Percentiles rank a stretch among this genome's conserved stretches.
phyloP scores from a whole-genome alignment of 192 early-diverging fungal genomes.

The Entomortierella lignicola region DNA sequence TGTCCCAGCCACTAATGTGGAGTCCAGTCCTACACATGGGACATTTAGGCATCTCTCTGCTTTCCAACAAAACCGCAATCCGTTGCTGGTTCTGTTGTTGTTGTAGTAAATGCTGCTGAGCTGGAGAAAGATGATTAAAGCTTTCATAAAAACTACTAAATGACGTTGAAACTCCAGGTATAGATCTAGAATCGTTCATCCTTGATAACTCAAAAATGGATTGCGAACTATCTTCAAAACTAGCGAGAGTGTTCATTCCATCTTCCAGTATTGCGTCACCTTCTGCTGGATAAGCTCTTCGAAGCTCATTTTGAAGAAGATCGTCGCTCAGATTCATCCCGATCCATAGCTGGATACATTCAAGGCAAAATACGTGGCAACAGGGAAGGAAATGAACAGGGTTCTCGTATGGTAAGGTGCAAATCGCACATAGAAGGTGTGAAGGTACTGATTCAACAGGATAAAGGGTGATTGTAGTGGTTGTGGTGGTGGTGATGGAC shows the following conservation, averaged over 20 bases:
- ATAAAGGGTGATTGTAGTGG: conserved; percentile 25
- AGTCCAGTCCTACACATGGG: conserved; percentile 49
- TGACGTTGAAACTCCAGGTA: not conserved
- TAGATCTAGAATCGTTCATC: conserved; percentile 25
- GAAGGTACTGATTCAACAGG: conserved; percentile 45
- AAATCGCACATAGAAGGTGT: conserved; percentile 45
- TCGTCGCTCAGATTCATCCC: conserved; percentile 51
- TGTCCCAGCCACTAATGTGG: conserved; percentile 49
- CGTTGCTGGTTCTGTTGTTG: conserved; percentile 39
- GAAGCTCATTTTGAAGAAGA: conserved; percentile 40
- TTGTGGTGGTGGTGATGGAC: not conserved
- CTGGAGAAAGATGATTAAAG: conserved; percentile 16
- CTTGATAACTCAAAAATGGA: conserved; percentile 46
- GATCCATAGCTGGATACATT: conserved; percentile 53
- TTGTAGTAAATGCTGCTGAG: conserved; percentile 26
- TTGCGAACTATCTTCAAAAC: no score
- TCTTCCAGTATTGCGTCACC: conserved; percentile 8
- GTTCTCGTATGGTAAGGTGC: conserved; percentile 49
- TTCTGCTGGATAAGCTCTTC: conserved; percentile 42
- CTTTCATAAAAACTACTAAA: conserved; percentile 17
- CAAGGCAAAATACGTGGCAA: conserved; percentile 52
- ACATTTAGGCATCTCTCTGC: conserved; percentile 46
- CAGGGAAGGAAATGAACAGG: conserved; percentile 53
- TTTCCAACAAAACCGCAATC: conserved; percentile 36
- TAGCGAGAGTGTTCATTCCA: no score